These are phyloP conservation scores for Anthostomella pinea DNA, from an alignment of 2,329 filamentous ascomycete species.

Conservation along the genomic window DNA sequence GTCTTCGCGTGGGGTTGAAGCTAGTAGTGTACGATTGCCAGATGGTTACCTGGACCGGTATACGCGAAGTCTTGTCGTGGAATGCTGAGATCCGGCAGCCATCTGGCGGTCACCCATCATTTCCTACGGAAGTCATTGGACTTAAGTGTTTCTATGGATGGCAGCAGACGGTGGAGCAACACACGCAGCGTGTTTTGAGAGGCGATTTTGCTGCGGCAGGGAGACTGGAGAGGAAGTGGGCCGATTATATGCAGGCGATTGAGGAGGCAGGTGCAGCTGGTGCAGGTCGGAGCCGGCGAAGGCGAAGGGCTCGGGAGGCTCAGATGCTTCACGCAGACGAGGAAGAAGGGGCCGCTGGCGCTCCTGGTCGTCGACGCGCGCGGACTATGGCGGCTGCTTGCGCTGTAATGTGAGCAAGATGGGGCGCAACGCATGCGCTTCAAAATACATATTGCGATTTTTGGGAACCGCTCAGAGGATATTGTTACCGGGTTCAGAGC, in stretches of 20 bases:
- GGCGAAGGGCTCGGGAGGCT: slow-evolving; percentile 77
- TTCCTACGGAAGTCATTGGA: slow-evolving; percentile 74
- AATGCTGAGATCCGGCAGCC: slow-evolving; percentile 71
- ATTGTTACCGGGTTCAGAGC: too few species aligned
- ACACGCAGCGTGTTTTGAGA: slow-evolving; percentile 78
- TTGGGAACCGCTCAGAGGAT: not conserved
- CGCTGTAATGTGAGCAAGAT: slow-evolving; percentile 56
- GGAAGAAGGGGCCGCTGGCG: slow-evolving; percentile 61
- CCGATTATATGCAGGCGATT: slow-evolving; percentile 87
- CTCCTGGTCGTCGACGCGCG: slow-evolving; percentile 56
- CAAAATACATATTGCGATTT: not conserved
- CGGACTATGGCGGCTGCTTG: slow-evolving; percentile 60
- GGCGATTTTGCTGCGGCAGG: slow-evolving; percentile 73
- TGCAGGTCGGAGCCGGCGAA: slow-evolving; percentile 63
- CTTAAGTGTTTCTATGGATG: slow-evolving; percentile 95
- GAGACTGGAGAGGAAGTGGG: slow-evolving; percentile 87
- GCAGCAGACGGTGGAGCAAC: slow-evolving; percentile 92
- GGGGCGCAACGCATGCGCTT: not conserved
- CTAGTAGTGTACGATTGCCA: slow-evolving; percentile 89
- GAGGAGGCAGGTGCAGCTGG: slow-evolving; percentile 76
- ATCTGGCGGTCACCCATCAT: slow-evolving; percentile 44
- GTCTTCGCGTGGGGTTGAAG: slow-evolving; percentile 62
- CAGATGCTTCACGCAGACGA: slow-evolving; percentile 78
- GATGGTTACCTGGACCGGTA: slow-evolving; percentile 88
- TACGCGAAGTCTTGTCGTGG: slow-evolving; percentile 79